A percentile compares a stretch with the other conserved stretches of the same genome.
Evolutionary conservation across 257 asterid species (phyloP).

Genomic region (Osmanthus fragrans): DNA sequence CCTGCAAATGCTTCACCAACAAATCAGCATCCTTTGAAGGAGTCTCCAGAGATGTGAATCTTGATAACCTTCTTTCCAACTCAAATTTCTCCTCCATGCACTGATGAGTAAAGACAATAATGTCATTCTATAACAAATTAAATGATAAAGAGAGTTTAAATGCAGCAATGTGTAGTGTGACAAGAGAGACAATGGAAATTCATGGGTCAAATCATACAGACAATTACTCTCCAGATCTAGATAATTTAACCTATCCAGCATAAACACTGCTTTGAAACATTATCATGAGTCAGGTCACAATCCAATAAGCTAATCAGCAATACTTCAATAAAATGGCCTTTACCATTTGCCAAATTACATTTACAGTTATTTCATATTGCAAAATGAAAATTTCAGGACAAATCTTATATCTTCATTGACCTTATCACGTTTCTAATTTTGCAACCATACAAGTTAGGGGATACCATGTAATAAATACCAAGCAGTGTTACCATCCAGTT

Average conservation of each 20-base stretch:
- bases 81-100: slow-evolving; percentile 70
- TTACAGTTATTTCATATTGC: background rate
- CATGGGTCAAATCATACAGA: background rate
- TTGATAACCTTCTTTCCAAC: slow-evolving; percentile 56
- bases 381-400: background rate
- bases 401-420: background rate
- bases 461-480: background rate
- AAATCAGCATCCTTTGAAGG: slow-evolving; percentile 53
- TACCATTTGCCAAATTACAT: background rate
- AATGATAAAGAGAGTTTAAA: slow-evolving; percentile 10
- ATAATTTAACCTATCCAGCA: background rate
- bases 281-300: background rate
- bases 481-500: background rate
- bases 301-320: background rate
- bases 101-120: slow-evolving; percentile 42
- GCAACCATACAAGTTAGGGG: background rate
- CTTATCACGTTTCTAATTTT: background rate
- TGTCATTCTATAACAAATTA: slow-evolving; percentile 23
- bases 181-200: background rate
- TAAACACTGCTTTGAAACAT: background rate
- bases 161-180: slow-evolving; percentile 10
- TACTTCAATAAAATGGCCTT: background rate
- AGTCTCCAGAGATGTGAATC: slow-evolving; percentile 47
- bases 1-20: slow-evolving; percentile 87
- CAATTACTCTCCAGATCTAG: background rate